phyloP scores from a whole-genome alignment of 2,329 filamentous ascomycete species.

The Neonectria hederae region DNA sequence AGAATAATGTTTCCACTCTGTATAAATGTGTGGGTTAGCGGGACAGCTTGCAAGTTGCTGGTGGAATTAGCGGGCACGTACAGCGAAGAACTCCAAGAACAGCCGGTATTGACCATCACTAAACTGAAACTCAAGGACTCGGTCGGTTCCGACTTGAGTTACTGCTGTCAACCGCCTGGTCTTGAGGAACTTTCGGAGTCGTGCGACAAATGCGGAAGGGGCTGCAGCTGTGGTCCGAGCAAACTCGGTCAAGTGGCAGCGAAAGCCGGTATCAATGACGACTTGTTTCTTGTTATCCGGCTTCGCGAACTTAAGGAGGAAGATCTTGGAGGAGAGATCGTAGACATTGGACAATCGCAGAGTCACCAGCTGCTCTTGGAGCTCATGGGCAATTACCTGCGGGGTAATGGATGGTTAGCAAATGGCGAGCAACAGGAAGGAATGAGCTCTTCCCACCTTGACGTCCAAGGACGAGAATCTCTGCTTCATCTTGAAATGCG shows the following conservation, averaged over 20 bases:
- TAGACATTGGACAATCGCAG: conserved; percentile 94
- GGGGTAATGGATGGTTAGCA: conserved; percentile 24
- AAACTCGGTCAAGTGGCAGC: conserved; percentile 93
- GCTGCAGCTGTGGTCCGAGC: conserved; percentile 84
- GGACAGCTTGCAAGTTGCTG: neutral
- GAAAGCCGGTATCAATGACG: conserved; percentile 93
- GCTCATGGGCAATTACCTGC: conserved; percentile 93
- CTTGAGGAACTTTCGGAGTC: conserved; percentile 87
- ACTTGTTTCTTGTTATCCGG: conserved; percentile 89
- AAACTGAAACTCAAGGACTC: conserved; percentile 91
- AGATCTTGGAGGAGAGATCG: conserved; percentile 93
- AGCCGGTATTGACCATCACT: conserved; percentile 89
- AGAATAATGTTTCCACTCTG: conserved; percentile 90
- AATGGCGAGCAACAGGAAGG: conserved; percentile 1
- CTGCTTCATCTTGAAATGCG: conserved; percentile 72
- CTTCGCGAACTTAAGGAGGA: conserved; percentile 94
- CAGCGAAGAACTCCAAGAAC: conserved; percentile 94
- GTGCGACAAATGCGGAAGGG: conserved; percentile 85
- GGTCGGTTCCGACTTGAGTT: conserved; percentile 88
- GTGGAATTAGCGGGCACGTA: conserved; percentile 33
- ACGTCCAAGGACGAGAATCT: conserved; percentile 83
- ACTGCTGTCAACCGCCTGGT: conserved; percentile 85
- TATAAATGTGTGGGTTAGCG: conserved; percentile 17
- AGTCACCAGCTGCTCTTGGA: conserved; percentile 77
- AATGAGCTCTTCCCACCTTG: conserved; percentile 58